These are phyloP conservation scores for Wickerhamomyces rabaulensis DNA, from an alignment of 805 yeast species.

Conservation along the genomic window DNA sequence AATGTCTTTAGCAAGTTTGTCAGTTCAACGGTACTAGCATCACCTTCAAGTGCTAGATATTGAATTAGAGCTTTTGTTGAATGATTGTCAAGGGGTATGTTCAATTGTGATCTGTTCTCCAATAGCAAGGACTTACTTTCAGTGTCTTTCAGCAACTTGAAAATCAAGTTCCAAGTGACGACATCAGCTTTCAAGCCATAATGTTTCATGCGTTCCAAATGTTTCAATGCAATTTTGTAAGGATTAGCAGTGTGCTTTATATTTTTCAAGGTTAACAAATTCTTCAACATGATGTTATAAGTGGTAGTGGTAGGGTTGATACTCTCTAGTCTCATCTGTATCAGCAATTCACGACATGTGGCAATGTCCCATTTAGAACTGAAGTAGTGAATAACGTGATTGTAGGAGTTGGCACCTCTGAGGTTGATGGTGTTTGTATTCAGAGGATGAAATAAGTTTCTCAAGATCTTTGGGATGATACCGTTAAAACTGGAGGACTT, in stretches of 20 bases:
- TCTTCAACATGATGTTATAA: conserved; percentile 32
- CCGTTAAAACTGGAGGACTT: conserved; percentile 34
- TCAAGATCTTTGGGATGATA: conserved; percentile 31
- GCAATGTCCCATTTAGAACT: conserved; percentile 33
- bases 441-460: conserved; percentile 34
- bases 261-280: conserved; percentile 24
- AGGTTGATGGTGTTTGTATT: conserved; percentile 28
- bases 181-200: conserved; percentile 27
- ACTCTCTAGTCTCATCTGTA: conserved; percentile 34
- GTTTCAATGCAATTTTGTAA: conserved; percentile 23
- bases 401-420: conserved; percentile 29
- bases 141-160: conserved; percentile 28
- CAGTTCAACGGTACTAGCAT: conserved; percentile 10
- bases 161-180: conserved; percentile 33
- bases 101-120: conserved; percentile 26
- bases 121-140: conserved; percentile 27
- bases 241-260: conserved; percentile 26
- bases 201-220: conserved; percentile 28
- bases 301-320: conserved; percentile 32
- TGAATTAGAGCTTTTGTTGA: conserved; percentile 24
- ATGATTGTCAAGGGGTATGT: conserved; percentile 27
- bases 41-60: conserved; percentile 13
- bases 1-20: conserved; percentile 9
- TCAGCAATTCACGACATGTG: conserved; percentile 33
- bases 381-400: conserved; percentile 35